Percentiles rank a stretch among this genome's conserved stretches.
These are phyloP conservation scores for Pogostemon cablin DNA, from an alignment of 257 asterid species.

Conservation along the genomic window DNA sequence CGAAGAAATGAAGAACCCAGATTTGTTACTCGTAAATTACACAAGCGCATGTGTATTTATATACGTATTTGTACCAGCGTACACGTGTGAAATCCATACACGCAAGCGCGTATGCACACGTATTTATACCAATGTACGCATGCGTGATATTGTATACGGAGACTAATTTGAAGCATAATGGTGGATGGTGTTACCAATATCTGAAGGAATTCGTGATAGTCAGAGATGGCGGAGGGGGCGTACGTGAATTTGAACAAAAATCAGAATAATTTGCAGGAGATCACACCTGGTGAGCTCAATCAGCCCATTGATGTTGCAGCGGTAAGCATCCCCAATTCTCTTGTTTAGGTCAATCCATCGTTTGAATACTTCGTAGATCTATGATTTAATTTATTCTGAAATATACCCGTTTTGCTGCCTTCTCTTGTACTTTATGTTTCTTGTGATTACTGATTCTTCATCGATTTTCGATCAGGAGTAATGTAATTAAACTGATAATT, in stretches of 20 bases:
- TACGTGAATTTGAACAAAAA: constrained; percentile 73
- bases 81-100: too few species aligned
- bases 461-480: constrained; percentile 2
- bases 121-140: background rate
- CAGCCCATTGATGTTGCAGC: constrained; percentile 69
- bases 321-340: constrained; percentile 34
- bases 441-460: background rate
- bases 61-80: background rate
- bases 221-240: constrained; percentile 61
- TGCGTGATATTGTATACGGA: background rate
- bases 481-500: background rate
- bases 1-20: background rate
- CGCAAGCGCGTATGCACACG: background rate
- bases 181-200: background rate
- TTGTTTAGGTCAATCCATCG: background rate
- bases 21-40: constrained; percentile 19
- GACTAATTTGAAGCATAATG: background rate
- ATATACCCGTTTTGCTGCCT: background rate
- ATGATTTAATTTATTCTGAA: constrained; percentile 2
- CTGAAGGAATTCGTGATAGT: constrained; percentile 30
- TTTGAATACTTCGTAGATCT: constrained; percentile 2
- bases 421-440: background rate
- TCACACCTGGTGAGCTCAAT: constrained; percentile 84
- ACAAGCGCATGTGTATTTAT: background rate
- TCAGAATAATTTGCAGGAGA: constrained; percentile 50